Evolutionary conservation across 75 land plant genomes (phyloP).

Genomic region (Sequoia sempervirens): DNA sequence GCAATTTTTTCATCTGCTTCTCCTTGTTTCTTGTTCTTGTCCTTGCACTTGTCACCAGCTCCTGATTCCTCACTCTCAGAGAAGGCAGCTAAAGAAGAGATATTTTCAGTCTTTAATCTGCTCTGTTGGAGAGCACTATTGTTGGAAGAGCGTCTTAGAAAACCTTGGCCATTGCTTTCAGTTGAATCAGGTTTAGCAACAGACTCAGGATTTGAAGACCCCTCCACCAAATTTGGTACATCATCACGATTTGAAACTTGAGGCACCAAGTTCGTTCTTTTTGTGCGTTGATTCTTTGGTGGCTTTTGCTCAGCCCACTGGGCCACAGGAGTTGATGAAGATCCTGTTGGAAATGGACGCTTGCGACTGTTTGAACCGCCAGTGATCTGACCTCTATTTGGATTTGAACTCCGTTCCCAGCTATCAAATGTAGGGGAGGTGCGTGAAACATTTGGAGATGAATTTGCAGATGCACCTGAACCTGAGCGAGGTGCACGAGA

Average conservation of each 20-base stretch:
- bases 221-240: constrained; percentile 3
- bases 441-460: constrained; percentile 40
- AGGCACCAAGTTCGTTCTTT: constrained; percentile 53
- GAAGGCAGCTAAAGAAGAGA: constrained; percentile 35
- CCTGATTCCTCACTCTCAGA: constrained; percentile 92
- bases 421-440: constrained; percentile 29
- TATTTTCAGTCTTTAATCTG: constrained; percentile 49
- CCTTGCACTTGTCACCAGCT: constrained; percentile 59
- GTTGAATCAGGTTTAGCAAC: constrained; percentile 29
- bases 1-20: constrained; percentile 48
- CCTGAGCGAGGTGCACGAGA: constrained; percentile 73
- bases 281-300: constrained; percentile 76
- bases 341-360: constrained; percentile 48
- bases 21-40: constrained; percentile 48
- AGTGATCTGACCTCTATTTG: constrained; percentile 37
- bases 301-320: constrained; percentile 84
- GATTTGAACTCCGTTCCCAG: constrained; percentile 42
- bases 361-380: constrained; percentile 54
- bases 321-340: constrained; percentile 79
- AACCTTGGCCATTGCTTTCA: constrained; percentile 22
- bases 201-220: constrained; percentile 27
- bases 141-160: constrained; percentile 21
- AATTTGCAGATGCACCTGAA: constrained; percentile 32
- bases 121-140: constrained; percentile 36
- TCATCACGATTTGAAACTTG: constrained; percentile 46